Conservation (phyloP, 768 basidiomycete genomes). For the Phaeotremella skinneri region DNA sequence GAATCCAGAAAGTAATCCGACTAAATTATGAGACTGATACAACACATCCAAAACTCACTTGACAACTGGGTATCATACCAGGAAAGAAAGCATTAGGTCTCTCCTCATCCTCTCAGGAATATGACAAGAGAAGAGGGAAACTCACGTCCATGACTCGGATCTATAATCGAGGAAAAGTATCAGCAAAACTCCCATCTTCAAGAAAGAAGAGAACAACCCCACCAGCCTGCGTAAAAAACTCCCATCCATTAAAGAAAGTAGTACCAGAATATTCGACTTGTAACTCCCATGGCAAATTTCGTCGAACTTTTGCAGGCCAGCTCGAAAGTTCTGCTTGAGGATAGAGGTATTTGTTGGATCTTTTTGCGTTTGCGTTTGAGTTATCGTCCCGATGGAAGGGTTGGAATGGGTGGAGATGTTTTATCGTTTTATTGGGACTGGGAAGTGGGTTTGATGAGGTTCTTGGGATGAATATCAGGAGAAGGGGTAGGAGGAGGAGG, state of each 20-base stretch:
- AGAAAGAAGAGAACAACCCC: constrained; percentile 9
- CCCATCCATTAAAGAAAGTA: constrained; percentile 47
- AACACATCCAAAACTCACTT: constrained; percentile 22
- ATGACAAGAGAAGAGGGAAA: constrained; percentile 2
- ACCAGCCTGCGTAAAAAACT: constrained; percentile 39
- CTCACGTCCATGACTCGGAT: constrained; percentile 48
- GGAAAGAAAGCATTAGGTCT: constrained; percentile 6
- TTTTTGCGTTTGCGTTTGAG: too few species aligned
- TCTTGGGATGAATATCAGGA: not conserved
- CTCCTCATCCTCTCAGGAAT: not conserved
- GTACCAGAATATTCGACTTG: constrained; percentile 37
- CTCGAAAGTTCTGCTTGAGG: not conserved
- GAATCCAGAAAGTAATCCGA: not conserved
- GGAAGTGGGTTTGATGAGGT: not conserved
- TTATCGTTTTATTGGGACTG: too few species aligned
- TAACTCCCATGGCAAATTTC: constrained; percentile 13
- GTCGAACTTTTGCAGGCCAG: not conserved
- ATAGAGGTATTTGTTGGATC: not conserved
- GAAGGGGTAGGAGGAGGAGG: not conserved
- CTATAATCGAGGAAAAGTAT: constrained; percentile 12
- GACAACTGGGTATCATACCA: constrained; percentile 31
- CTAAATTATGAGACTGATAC: not conserved
- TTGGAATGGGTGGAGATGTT: not conserved
- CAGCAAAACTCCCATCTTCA: constrained; percentile 13
- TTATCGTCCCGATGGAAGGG: not conserved